Percentiles rank a stretch among this genome's conserved stretches.
These are phyloP conservation scores for Nephelium lappaceum DNA, from an alignment of 345 rosid genomes.

Conservation along the genomic window DNA sequence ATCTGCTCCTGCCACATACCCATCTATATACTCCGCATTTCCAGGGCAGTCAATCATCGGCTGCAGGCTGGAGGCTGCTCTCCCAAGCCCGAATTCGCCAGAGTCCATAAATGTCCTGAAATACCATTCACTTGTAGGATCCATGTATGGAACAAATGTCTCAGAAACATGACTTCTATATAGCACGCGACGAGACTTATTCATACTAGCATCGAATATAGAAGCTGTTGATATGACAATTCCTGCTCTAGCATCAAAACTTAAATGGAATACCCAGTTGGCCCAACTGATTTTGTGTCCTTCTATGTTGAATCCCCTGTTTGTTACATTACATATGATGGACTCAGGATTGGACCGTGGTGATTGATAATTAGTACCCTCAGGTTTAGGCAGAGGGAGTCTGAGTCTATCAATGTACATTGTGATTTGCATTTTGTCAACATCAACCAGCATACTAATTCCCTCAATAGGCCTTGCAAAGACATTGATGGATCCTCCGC, in stretches of 20 bases:
- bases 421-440: slow-evolving; percentile 58
- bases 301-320: slow-evolving; percentile 38
- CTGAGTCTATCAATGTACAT: slow-evolving; percentile 47
- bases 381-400: slow-evolving; percentile 65
- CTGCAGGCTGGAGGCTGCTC: slow-evolving; percentile 53
- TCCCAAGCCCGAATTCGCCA: slow-evolving; percentile 82
- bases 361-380: slow-evolving; percentile 68
- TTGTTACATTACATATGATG: slow-evolving; percentile 39
- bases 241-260: slow-evolving; percentile 67
- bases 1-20: slow-evolving; percentile 57
- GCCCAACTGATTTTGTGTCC: slow-evolving; percentile 61
- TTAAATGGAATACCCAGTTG: slow-evolving; percentile 77
- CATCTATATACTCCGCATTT: slow-evolving; percentile 61
- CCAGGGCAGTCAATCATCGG: slow-evolving; percentile 67
- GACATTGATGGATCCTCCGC: slow-evolving; percentile 62
- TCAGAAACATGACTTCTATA: slow-evolving; percentile 76
- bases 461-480: slow-evolving; percentile 77
- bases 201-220: slow-evolving; percentile 41
- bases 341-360: slow-evolving; percentile 27
- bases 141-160: slow-evolving; percentile 86
- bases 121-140: slow-evolving; percentile 81
- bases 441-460: slow-evolving; percentile 52
- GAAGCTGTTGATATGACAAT: slow-evolving; percentile 62
- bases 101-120: slow-evolving; percentile 74
- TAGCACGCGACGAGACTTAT: slow-evolving; percentile 46